Base-by-base conservation (phyloP, 768 basidiomycete species). In the Trametes meyenii region DNA sequence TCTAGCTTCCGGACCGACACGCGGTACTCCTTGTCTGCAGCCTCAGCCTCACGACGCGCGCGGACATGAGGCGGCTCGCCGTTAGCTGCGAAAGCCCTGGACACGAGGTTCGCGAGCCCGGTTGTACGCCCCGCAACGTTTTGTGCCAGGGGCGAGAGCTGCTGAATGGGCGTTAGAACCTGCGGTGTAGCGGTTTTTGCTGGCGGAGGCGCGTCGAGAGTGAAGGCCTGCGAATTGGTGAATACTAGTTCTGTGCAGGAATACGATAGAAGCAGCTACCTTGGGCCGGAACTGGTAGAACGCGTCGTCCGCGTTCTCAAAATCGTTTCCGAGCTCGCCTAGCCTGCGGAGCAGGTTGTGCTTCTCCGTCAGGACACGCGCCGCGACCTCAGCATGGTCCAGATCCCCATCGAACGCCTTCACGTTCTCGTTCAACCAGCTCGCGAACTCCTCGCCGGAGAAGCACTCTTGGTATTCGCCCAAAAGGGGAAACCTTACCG, bases 391-490 rank as follows among this genome's bases (percentile, higher is more conserved):
- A 1, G 92, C 92, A 46, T 83, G 79, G 60, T 95, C 93, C 57
- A 91, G 75, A 71, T 81, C 89, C 19, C 89, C 90, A 17, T 83
- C 87, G 63, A 96, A 89, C 8, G 84, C 91, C 62, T 85, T 83
- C 2, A 96, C 86, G 64, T 90, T 87, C 59, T 82, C 83, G 59
- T 86, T 85, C 58, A 97, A 74, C 94, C 94, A 97, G 5, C 83
- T 80, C 10, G 89, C 90, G 64, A 97, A 88, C 65, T 96, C 94
- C 43, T 94, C 93, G 29, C 95, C 95, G 16, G 85, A 87, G 74
- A 96, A 96, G 60, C 89, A 88, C 59, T 92, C 89, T 29, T 86
- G 80, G 64, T 94, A 94, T 77, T 94, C 91, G 48, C 92, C 92
- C 12, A 94, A 70, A 14, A 94, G 75, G 0, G 93, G 88, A 76